A percentile compares a stretch with the other conserved stretches of the same genome.
phyloP scores from a whole-genome alignment of 169 alveolate genomes.

The Toxoplasma gondii region DNA sequence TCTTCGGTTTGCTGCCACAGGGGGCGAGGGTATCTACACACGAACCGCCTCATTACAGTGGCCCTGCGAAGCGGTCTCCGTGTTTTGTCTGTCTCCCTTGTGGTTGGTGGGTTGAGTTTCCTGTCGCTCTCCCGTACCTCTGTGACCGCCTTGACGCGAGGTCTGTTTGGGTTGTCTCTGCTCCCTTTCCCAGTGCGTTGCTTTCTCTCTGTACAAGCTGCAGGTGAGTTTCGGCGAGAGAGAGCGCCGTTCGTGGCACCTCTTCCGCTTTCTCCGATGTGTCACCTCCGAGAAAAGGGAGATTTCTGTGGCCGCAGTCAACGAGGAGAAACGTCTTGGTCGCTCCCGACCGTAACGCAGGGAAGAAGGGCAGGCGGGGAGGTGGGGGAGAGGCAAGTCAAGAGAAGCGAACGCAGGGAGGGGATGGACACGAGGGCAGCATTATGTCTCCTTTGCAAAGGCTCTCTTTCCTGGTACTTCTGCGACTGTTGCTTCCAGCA shows the following conservation, averaged over 20 bases:
- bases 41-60: neutral
- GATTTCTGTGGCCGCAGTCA: too few relatives aligned
- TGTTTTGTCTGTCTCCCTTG: neutral
- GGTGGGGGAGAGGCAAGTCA: neutral
- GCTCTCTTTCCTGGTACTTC: neutral
- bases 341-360: too few relatives aligned
- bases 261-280: neutral
- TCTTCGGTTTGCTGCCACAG: neutral
- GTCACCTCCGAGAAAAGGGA: too few relatives aligned
- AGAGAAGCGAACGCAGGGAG: neutral
- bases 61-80: neutral
- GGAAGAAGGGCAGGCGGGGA: neutral
- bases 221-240: neutral
- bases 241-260: neutral
- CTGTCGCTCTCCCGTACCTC: neutral
- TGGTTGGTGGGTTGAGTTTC: neutral
- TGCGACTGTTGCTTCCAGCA: slow-evolving; percentile 78
- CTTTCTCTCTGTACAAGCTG: neutral
- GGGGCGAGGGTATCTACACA: neutral
- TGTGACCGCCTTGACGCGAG: too few relatives aligned
- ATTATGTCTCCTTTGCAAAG: neutral
- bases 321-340: too few relatives aligned
- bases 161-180: too few relatives aligned
- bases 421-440: neutral
- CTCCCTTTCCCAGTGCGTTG: too few relatives aligned